phyloP scores from a whole-genome alignment of 352 stramenopile genomes.

The Globisporangium cederbergense region DNA sequence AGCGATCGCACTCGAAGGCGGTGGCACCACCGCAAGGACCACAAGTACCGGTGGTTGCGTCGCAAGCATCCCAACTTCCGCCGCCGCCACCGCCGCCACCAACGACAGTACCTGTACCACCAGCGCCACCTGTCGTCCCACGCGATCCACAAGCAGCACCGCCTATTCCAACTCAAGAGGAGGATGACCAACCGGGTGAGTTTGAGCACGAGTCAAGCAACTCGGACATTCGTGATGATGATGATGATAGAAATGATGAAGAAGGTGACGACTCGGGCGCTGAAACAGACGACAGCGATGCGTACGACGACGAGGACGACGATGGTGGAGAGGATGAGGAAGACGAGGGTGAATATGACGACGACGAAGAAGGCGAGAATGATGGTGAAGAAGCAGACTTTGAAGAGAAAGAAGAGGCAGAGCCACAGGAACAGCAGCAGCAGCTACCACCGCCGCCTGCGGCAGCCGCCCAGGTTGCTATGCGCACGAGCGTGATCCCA shows the following conservation, averaged over 20 bases:
- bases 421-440: slow-evolving; percentile 7
- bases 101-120: neutral
- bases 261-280: slow-evolving; percentile 14
- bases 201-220: slow-evolving; percentile 6
- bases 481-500: slow-evolving; percentile 15
- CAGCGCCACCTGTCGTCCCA: neutral
- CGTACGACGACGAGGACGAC: slow-evolving; percentile 15
- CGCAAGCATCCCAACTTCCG: slow-evolving; percentile 2
- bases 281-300: slow-evolving; percentile 17
- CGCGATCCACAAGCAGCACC: neutral
- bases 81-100: slow-evolving; percentile 3
- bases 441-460: slow-evolving; percentile 3
- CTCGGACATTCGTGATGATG: slow-evolving; percentile 7
- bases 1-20: slow-evolving; percentile 6
- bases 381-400: slow-evolving; percentile 8
- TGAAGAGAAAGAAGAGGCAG: slow-evolving; percentile 1
- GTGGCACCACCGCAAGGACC: neutral
- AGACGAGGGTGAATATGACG: slow-evolving; percentile 21
- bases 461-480: slow-evolving; percentile 13
- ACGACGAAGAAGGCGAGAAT: slow-evolving; percentile 19
- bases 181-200: neutral
- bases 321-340: slow-evolving; percentile 29
- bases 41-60: neutral
- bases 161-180: neutral
- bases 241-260: slow-evolving; percentile 8